These are phyloP conservation scores for Orbilia ellipsospora DNA, from an alignment of 2,329 filamentous ascomycete genomes.

Conservation along the genomic window DNA sequence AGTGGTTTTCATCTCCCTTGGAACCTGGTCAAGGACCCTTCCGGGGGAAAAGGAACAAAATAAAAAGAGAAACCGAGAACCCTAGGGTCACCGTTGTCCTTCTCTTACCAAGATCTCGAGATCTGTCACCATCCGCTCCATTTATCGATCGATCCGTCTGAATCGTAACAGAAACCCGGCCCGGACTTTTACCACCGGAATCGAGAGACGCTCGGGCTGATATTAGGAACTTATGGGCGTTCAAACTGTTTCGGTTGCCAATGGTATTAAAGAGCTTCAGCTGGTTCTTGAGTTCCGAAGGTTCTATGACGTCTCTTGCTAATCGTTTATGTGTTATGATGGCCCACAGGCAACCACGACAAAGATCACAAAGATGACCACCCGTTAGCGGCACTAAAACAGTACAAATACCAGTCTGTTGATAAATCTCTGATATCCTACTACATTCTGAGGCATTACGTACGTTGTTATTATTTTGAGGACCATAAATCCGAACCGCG, in stretches of 20 bases:
- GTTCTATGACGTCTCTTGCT: neutral
- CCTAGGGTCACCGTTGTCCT: neutral
- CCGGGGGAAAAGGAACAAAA: neutral
- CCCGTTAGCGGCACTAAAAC: slow-evolving; percentile 87
- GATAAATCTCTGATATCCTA: slow-evolving; percentile 94
- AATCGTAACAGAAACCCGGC: neutral
- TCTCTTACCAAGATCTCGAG: slow-evolving; percentile 3
- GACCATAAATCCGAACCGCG: neutral
- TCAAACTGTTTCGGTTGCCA: slow-evolving; percentile 44
- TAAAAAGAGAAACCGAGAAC: neutral
- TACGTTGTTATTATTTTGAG: slow-evolving; percentile 66
- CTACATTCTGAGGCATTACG: slow-evolving; percentile 94
- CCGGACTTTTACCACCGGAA: neutral
- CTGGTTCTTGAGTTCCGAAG: neutral
- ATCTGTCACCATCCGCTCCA: neutral
- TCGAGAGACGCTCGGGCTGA: neutral
- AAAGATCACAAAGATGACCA: slow-evolving; percentile 65
- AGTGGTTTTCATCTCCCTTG: slow-evolving; percentile 5
- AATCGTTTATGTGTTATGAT: slow-evolving; percentile 2
- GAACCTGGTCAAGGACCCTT: slow-evolving; percentile 5
- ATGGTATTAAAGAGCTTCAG: slow-evolving; percentile 31
- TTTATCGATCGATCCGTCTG: neutral
- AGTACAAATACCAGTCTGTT: slow-evolving; percentile 97
- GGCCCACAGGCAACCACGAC: slow-evolving; percentile 37
- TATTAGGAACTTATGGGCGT: slow-evolving; percentile 32